These are phyloP conservation scores for Rhytidiadelphus loreus DNA, from an alignment of 225 moss, liverwort and hornwort genomes.

Conservation along the genomic window DNA sequence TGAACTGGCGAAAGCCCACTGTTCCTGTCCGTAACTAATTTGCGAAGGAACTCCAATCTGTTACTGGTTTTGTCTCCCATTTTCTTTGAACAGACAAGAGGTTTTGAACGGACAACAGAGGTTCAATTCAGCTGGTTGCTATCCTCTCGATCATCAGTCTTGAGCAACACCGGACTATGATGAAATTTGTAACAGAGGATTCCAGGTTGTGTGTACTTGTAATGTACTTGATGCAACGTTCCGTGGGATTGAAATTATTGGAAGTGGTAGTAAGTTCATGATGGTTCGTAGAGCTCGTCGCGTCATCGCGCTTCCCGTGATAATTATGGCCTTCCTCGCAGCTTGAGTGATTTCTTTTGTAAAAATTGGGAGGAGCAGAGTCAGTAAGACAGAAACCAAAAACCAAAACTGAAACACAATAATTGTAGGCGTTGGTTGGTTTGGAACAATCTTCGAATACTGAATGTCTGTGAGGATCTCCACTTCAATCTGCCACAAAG, in stretches of 20 bases:
- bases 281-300: not conserved
- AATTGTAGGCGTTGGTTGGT: too few species aligned
- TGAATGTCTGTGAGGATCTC: not conserved
- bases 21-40: not conserved
- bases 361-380: not conserved
- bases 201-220: not conserved
- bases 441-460: too few species aligned
- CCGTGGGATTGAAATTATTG: not conserved
- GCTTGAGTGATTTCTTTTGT: not conserved
- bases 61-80: not conserved
- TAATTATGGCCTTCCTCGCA: not conserved
- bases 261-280: not conserved
- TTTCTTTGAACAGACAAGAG: not conserved
- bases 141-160: not conserved
- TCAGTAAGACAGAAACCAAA: not conserved
- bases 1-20: not conserved
- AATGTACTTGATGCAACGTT: not conserved
- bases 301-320: not conserved
- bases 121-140: not conserved
- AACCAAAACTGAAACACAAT: not conserved
- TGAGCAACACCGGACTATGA: not conserved
- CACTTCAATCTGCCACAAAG: not conserved
- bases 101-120: too few species aligned
- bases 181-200: not conserved
- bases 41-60: not conserved